phyloP scores from a whole-genome alignment of 805 yeast species.

The Spathaspora arborariae region DNA sequence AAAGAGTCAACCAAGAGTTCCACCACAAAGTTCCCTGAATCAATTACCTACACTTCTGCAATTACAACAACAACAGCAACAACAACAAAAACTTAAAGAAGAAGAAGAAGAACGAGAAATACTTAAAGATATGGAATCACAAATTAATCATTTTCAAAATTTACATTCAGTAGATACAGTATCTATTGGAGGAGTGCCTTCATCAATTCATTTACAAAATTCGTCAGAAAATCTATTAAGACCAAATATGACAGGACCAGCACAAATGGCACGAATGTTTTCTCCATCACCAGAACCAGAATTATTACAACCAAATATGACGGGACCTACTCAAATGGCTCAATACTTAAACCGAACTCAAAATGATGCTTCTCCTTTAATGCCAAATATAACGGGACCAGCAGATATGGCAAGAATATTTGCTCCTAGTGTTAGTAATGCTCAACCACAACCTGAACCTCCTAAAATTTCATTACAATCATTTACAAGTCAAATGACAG shows the following conservation, averaged over 20 bases:
- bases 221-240: slow-evolving; percentile 14
- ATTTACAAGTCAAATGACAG: slow-evolving; percentile 41
- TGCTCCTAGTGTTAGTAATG: slow-evolving; percentile 14
- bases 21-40: not conserved
- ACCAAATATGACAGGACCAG: slow-evolving; percentile 48
- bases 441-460: slow-evolving; percentile 6
- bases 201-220: slow-evolving; percentile 42
- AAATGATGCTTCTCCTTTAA: slow-evolving; percentile 14
- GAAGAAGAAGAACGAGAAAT: slow-evolving; percentile 69
- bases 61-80: slow-evolving; percentile 3
- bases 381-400: slow-evolving; percentile 28
- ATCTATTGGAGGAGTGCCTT: slow-evolving; percentile 65
- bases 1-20: slow-evolving; percentile 9
- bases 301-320: slow-evolving; percentile 36
- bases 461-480: slow-evolving; percentile 37
- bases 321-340: slow-evolving; percentile 42
- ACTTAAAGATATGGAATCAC: slow-evolving; percentile 69
- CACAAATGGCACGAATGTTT: slow-evolving; percentile 34
- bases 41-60: not conserved
- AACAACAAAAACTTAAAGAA: slow-evolving; percentile 15
- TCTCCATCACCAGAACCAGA: slow-evolving; percentile 19
- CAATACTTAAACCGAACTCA: slow-evolving; percentile 13
- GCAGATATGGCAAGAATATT: slow-evolving; percentile 33
- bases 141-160: slow-evolving; percentile 67
- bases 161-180: slow-evolving; percentile 74